A percentile compares a stretch with the other conserved stretches of the same genome.
Conservation (phyloP, 148 eudicot genomes). For the Fagopyrum homotropicum region DNA sequence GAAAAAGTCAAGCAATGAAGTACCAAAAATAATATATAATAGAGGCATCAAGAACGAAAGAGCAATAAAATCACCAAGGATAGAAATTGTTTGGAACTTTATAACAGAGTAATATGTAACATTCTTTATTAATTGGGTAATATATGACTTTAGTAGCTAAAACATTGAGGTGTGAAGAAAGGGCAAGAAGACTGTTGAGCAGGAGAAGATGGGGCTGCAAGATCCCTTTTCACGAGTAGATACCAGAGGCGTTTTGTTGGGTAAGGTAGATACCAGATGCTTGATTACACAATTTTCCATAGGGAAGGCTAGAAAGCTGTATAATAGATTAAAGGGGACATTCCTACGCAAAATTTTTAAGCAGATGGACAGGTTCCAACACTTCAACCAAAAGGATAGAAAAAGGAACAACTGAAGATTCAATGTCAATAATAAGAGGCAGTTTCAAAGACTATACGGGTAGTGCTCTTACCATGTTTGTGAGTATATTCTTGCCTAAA, state of each 20-base stretch:
- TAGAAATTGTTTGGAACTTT: not conserved
- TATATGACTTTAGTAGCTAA: not conserved
- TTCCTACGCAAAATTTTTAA: not conserved
- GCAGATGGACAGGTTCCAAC: not conserved
- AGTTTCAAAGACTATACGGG: not conserved
- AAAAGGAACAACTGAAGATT: not conserved
- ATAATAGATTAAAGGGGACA: not conserved
- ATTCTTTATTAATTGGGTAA: not conserved
- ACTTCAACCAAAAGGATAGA: not conserved
- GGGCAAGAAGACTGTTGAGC: not conserved
- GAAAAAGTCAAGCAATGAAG: not conserved
- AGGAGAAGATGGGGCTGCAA: not conserved
- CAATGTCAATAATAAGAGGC: not conserved
- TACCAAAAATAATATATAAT: not conserved
- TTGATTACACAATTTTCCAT: not conserved
- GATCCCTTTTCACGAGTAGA: not conserved
- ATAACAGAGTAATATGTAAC: not conserved
- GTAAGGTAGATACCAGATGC: not conserved
- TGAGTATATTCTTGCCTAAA: constrained; percentile 73
- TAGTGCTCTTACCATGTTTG: constrained; percentile 72
- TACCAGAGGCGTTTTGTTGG: not conserved
- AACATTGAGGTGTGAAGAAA: not conserved
- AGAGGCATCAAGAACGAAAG: not conserved
- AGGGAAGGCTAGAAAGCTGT: not conserved
- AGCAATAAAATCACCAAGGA: not conserved